phyloP scores from a whole-genome alignment of 805 yeast species.

The Sugiyamaella floridensis region DNA sequence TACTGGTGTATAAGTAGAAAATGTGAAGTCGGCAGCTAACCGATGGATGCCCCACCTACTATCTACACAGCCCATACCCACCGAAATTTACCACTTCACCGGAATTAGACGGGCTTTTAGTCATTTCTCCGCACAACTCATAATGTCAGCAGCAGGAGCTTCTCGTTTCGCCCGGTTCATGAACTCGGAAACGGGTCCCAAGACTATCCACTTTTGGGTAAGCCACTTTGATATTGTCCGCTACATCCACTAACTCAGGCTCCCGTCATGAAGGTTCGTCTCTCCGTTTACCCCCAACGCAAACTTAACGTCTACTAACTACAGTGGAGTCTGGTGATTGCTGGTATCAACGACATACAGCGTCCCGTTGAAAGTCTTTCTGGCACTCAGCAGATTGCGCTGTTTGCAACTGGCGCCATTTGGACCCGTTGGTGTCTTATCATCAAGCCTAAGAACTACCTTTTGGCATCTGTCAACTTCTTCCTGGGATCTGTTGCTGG shows the following conservation, averaged over 20 bases:
- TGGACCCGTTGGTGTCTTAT: constrained; percentile 99
- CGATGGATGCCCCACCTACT: no score
- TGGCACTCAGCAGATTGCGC: constrained; percentile 82
- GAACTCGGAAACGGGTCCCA: constrained; percentile 90
- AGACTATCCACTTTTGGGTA: constrained; percentile 97
- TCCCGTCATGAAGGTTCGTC: constrained; percentile 45
- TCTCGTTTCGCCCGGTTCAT: constrained; percentile 55
- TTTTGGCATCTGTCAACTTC: constrained; percentile 89
- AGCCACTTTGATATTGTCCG: constrained; percentile 27
- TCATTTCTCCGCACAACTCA: background rate
- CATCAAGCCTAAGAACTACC: constrained; percentile 76
- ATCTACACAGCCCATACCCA: no score
- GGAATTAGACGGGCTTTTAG: no score
- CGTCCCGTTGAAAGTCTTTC: constrained; percentile 90
- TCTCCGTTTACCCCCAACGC: constrained; percentile 13
- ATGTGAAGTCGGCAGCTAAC: no score
- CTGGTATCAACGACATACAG: constrained; percentile 78
- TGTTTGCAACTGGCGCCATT: constrained; percentile 84
- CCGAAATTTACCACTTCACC: no score
- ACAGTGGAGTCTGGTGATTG: constrained; percentile 83
- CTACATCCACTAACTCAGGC: constrained; percentile 33
- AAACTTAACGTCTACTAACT: constrained; percentile 17
- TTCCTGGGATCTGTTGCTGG: constrained; percentile 89
- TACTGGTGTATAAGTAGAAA: no score
- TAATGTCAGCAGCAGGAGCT: constrained; percentile 18